Evolutionary conservation across 202 grass and related monocot species (phyloP).

Genomic region (Zoysia matrella): DNA sequence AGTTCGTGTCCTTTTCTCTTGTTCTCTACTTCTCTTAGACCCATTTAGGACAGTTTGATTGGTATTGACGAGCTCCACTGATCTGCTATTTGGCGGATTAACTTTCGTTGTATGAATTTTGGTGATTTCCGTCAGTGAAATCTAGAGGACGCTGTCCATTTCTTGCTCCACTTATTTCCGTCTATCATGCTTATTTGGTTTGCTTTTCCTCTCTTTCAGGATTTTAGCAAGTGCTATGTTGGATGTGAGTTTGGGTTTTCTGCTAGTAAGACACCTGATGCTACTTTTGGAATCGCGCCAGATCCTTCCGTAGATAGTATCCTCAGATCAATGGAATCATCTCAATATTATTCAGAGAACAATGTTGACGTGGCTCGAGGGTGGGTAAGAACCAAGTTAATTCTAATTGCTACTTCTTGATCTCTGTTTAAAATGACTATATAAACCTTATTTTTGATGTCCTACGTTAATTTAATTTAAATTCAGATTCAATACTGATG

Average conservation of each 20-base stretch:
- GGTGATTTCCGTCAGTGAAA: neutral
- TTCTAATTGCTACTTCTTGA: conserved; percentile 30
- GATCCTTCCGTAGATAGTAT: conserved; percentile 61
- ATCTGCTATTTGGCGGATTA: conserved; percentile 34
- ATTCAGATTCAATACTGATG: conserved; percentile 7
- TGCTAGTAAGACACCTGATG: conserved; percentile 78
- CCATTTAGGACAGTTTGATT: neutral
- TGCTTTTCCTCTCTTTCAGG: conserved; percentile 58
- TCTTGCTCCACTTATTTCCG: conserved; percentile 19
- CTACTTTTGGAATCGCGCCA: conserved; percentile 71
- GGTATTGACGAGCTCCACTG: neutral
- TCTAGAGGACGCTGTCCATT: neutral
- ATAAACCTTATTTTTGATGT: neutral
- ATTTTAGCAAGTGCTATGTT: conserved; percentile 83
- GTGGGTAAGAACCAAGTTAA: conserved; percentile 92
- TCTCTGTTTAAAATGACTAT: conserved; percentile 23
- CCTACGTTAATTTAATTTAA: conserved; percentile 8
- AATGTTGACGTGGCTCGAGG: conserved; percentile 73
- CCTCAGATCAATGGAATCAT: conserved; percentile 97
- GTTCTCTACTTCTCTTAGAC: neutral
- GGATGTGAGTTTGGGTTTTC: conserved; percentile 76
- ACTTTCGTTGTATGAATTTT: neutral
- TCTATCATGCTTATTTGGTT: conserved; percentile 20
- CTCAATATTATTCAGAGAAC: conserved; percentile 94
- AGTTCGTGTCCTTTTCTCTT: neutral